Base-by-base conservation (phyloP, 1,284 basidiomycete species). In the Marasmius tenuissimus region DNA sequence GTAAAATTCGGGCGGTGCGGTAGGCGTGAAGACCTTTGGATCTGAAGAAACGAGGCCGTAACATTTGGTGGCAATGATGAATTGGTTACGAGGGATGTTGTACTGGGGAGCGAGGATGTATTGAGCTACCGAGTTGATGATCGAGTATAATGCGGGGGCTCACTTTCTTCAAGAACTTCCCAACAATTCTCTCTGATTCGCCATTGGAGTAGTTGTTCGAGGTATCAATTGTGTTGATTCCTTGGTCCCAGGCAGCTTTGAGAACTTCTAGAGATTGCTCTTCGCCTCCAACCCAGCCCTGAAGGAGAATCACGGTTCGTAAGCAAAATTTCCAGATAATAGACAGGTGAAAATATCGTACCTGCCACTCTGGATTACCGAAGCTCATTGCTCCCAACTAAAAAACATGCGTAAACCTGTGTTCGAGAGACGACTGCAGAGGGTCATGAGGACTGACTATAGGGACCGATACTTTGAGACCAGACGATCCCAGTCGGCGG, bases 51-150 rank as follows among this genome's bases (percentile, higher is more conserved):
- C 72, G 39, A 67, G 22, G 3, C 67, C 63, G 4, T 59, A 59
- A 20, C 72, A 73, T 65, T 84, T 85, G 10, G 80, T 78, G 4
- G 78, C 70, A 60, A 85, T 77, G 51, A 83, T 65, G 16, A 85
- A 64, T 18, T 82, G 77, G 35, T 83, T 76, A 50, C 88, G 78
- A 11, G 85, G 84, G 55, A 90, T 84, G 18, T 83, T 70, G 70
- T 78, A 77, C 81, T 84, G 22, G 1, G 14, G 4, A 49, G 33
- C 20, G 12, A 16, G 45, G 14, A 22, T 35, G n/a, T 16, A n/a
- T 22, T n/a, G 10, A 18, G 22, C 16, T 11, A 16, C 37, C 9
- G n/a, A n/a, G n/a, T 22, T 42, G 11, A 42, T 6, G n/a, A 42
- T 6, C 2, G 40, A 42, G 40, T 12, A 12, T 12, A 3, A 42